These are phyloP conservation scores for Ophiostoma quercus DNA, from an alignment of 2,329 filamentous ascomycete species.

Conservation along the genomic window DNA sequence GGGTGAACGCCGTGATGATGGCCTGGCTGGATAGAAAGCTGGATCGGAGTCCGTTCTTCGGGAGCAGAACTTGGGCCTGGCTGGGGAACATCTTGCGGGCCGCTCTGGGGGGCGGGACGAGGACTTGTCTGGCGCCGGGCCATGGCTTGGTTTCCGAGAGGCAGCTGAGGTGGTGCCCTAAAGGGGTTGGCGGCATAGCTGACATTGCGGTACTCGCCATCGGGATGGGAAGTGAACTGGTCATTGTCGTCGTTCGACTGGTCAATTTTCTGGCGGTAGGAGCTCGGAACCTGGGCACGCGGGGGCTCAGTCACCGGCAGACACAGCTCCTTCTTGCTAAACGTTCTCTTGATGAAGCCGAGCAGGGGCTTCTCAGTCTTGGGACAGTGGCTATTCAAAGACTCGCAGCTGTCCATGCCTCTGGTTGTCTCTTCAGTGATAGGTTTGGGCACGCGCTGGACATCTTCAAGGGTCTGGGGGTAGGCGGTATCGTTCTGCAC, in stretches of 20 bases:
- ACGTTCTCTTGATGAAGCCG: not conserved
- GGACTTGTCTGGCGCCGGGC: not conserved
- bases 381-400: not conserved
- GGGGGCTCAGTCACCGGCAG: not conserved
- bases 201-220: conserved; percentile 2
- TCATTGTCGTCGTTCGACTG: not conserved
- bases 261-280: not conserved
- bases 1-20: no score
- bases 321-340: not conserved
- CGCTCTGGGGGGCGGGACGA: not conserved
- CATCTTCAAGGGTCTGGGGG: not conserved
- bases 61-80: no score
- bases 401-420: not conserved
- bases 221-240: not conserved
- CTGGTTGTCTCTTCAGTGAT: not conserved
- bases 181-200: not conserved
- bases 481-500: not conserved
- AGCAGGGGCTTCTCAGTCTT: not conserved
- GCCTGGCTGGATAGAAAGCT: not conserved
- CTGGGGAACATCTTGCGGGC: not conserved
- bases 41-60: no score
- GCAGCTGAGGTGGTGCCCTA: not conserved
- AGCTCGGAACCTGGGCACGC: not conserved
- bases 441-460: not conserved
- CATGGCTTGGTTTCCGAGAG: not conserved